Evolutionary conservation across 495 filamentous ascomycete genomes (phyloP).

Genomic region (Stereocaulon alpinum): DNA sequence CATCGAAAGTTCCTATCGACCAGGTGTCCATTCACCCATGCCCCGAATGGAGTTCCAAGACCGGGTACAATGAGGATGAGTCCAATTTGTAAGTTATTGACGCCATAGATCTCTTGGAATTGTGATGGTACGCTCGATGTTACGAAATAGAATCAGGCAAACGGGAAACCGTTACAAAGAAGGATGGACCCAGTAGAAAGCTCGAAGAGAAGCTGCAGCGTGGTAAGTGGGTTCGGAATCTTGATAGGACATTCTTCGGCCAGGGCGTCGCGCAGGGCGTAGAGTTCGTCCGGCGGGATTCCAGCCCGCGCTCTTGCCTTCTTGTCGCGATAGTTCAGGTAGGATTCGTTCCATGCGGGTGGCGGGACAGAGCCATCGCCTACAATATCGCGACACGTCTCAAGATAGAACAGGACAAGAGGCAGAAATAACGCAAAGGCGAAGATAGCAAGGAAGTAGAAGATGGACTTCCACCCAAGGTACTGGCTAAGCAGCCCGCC

Average conservation of each 20-base stretch:
- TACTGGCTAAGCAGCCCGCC: constrained; percentile 30
- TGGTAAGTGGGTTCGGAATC: background rate
- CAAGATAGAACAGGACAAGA: constrained; percentile 48
- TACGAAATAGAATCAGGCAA: background rate
- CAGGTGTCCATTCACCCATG: too few relatives aligned
- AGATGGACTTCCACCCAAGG: constrained; percentile 34
- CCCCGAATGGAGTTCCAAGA: too few relatives aligned
- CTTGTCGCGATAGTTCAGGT: background rate
- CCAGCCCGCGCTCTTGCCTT: too few relatives aligned
- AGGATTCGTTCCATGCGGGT: background rate
- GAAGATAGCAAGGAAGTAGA: constrained; percentile 36
- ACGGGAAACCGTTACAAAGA: background rate
- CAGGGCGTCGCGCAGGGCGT: too few relatives aligned
- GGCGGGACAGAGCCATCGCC: constrained; percentile 44
- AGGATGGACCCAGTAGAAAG: background rate
- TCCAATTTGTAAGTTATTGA: constrained; percentile 35
- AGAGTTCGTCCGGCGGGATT: too few relatives aligned
- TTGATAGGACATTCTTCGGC: too few relatives aligned
- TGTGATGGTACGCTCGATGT: background rate
- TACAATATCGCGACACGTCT: constrained; percentile 61
- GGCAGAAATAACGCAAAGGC: constrained; percentile 27
- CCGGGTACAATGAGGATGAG: constrained; percentile 40
- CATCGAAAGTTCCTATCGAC: too few relatives aligned
- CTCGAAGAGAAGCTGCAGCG: background rate
- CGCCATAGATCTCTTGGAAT: constrained; percentile 26